phyloP scores from a whole-genome alignment of 75 land plant genomes.

The Pseudotsuga menziesii region DNA sequence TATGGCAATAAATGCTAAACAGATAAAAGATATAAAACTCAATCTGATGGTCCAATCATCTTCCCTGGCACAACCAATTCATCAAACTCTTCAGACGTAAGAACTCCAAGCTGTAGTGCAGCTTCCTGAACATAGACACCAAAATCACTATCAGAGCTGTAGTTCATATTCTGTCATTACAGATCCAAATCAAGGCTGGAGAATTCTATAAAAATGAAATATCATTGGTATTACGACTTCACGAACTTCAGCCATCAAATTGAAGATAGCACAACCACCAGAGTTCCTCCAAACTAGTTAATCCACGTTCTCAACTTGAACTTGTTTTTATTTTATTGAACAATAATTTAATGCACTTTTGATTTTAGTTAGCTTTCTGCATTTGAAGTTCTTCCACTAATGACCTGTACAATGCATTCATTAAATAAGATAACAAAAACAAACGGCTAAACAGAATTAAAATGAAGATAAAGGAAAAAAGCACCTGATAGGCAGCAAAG shows the following conservation, averaged over 20 bases:
- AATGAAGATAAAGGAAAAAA: no score
- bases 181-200: not conserved
- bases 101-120: conserved; percentile 67
- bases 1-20: not conserved
- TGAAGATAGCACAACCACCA: not conserved
- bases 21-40: not conserved
- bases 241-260: not conserved
- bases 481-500: no score
- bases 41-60: conserved; percentile 88
- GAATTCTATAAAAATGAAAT: not conserved
- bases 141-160: not conserved
- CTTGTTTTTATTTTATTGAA: not conserved
- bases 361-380: no score
- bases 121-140: conserved; percentile 56
- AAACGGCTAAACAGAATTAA: no score
- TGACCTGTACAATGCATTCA: no score
- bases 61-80: conserved; percentile 82
- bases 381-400: no score
- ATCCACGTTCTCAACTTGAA: not conserved
- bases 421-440: no score
- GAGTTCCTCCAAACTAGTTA: conserved; percentile 1
- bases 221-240: not conserved
- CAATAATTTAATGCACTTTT: no score
- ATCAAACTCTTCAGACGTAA: conserved; percentile 73
- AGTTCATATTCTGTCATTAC: not conserved